Evolutionary conservation across 148 eudicot species (phyloP).

Genomic region (Vaccinium corymbosum): DNA sequence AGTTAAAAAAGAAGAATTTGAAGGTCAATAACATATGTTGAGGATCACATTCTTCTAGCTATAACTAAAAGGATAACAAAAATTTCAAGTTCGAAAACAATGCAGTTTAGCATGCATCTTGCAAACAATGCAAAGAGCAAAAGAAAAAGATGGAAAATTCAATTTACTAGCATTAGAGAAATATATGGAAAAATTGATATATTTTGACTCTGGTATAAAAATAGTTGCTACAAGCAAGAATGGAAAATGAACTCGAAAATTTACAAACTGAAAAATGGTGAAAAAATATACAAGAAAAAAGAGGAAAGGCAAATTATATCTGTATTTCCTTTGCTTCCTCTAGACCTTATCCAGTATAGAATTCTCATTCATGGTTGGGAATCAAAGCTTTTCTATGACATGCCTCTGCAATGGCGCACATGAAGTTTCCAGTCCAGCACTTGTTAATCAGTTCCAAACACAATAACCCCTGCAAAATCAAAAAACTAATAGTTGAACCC

Average conservation of each 20-base stretch:
- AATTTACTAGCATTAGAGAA: too few relatives aligned
- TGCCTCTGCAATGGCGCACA: constrained; percentile 14
- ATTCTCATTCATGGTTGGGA: background rate
- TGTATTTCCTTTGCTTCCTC: background rate
- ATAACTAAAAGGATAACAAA: too few relatives aligned
- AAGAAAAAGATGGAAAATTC: too few relatives aligned
- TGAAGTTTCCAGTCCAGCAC: constrained; percentile 22
- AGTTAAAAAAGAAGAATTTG: too few relatives aligned
- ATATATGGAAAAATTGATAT: background rate
- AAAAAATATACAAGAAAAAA: background rate
- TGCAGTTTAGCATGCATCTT: too few relatives aligned
- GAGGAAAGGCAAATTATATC: background rate
- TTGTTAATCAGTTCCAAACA: constrained; percentile 19
- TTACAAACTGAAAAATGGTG: background rate
- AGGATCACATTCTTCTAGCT: too few relatives aligned
- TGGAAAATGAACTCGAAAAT: background rate
- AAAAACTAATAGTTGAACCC: background rate
- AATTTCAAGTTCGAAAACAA: too few relatives aligned
- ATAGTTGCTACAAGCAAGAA: background rate
- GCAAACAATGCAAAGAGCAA: too few relatives aligned
- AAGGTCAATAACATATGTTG: too few relatives aligned
- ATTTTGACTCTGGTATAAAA: background rate
- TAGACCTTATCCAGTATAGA: background rate
- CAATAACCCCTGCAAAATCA: constrained; percentile 20
- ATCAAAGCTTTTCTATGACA: background rate